Evolutionary conservation across 768 basidiomycete genomes (phyloP).

Genomic region (Lanmaoa pseudosensibilis): DNA sequence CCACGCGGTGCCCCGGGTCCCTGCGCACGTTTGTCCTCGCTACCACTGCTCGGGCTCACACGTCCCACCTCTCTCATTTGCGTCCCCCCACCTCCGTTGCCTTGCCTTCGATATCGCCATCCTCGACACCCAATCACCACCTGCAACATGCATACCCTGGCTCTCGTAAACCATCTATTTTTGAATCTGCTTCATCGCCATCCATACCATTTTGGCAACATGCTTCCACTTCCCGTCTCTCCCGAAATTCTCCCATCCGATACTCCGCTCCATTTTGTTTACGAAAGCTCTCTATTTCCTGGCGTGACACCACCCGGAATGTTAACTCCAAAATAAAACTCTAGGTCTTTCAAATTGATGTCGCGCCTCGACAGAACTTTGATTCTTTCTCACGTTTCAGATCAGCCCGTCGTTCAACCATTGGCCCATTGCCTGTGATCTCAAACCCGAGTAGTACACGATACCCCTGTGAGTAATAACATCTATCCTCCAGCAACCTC

Average conservation of each 20-base stretch:
- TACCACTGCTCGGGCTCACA: slow-evolving; percentile 11
- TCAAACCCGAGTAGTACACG: not conserved
- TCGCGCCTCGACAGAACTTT: slow-evolving; percentile 14
- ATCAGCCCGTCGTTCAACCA: not conserved
- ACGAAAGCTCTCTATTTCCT: not conserved
- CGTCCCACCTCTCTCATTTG: slow-evolving; percentile 1
- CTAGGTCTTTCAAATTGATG: slow-evolving; percentile 26
- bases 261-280: not conserved
- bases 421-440: too few species aligned
- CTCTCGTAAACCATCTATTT: slow-evolving; percentile 18
- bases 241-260: not conserved
- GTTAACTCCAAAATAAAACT: slow-evolving; percentile 7
- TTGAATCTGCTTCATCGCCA: slow-evolving; percentile 12
- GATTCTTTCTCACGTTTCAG: slow-evolving; percentile 13
- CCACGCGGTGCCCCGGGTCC: slow-evolving; percentile 36
- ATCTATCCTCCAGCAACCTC: too few species aligned
- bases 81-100: slow-evolving; percentile 6
- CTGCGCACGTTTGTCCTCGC: slow-evolving; percentile 36
- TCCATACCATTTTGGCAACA: slow-evolving; percentile 13
- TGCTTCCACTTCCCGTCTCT: slow-evolving; percentile 9
- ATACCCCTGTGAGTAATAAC: not conserved
- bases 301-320: not conserved
- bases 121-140: slow-evolving; percentile 23
- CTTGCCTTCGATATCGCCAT: slow-evolving; percentile 9
- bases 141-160: slow-evolving; percentile 24